Conservation (phyloP, 2,329 filamentous ascomycete species). For the Cladosporium sp. region DNA sequence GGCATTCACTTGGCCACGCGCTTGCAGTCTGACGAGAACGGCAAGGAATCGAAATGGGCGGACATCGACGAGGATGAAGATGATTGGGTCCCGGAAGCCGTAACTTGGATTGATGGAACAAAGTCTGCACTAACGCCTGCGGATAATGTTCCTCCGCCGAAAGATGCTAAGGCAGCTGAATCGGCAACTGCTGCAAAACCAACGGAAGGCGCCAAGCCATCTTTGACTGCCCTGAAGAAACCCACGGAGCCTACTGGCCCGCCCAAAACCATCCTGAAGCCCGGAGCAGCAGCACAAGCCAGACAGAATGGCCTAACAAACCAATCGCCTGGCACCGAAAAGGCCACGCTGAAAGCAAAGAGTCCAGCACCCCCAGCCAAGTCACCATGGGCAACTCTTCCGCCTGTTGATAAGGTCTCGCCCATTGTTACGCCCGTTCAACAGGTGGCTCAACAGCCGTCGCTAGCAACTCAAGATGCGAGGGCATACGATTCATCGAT, state of each 20-base stretch:
- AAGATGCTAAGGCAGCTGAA: constrained; percentile 17
- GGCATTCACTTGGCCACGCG: constrained; percentile 80
- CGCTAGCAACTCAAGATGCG: constrained; percentile 51
- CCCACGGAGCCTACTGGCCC: constrained; percentile 31
- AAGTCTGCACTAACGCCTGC: constrained; percentile 68
- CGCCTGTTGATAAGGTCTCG: constrained; percentile 76
- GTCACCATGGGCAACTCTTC: constrained; percentile 85
- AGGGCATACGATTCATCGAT: constrained; percentile 52
- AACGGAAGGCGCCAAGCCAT: constrained; percentile 24
- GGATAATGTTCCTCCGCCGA: constrained; percentile 25
- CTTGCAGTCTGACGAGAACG: constrained; percentile 67
- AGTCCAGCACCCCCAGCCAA: constrained; percentile 70
- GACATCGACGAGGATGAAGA: constrained; percentile 87
- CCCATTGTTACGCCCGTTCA: constrained; percentile 56
- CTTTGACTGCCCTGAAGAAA: constrained; percentile 29
- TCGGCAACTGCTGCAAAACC: constrained; percentile 23
- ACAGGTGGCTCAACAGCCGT: constrained; percentile 32
- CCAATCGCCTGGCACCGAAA: constrained; percentile 40
- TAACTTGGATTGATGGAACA: constrained; percentile 84
- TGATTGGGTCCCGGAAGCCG: constrained; percentile 78
- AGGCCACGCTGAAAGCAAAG: constrained; percentile 68
- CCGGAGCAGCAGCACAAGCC: constrained; percentile 36
- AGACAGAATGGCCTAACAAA: constrained; percentile 29
- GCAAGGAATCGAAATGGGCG: constrained; percentile 78
- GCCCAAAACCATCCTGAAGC: constrained; percentile 47